These are phyloP conservation scores for Daedaleopsis sinensis DNA, from an alignment of 768 basidiomycete genomes.

Conservation along the genomic window DNA sequence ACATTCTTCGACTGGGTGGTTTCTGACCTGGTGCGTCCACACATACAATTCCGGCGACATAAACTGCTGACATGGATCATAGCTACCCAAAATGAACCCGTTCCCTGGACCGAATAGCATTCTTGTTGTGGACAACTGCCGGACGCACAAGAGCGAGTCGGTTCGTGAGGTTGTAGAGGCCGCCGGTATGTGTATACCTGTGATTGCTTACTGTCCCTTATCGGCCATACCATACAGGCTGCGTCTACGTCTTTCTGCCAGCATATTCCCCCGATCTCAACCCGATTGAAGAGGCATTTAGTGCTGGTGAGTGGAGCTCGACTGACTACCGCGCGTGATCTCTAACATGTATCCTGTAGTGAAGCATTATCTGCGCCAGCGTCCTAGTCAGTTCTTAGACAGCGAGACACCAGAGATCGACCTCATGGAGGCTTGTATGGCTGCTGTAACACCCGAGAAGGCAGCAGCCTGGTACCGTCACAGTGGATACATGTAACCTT, in stretches of 20 bases:
- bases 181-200: neutral
- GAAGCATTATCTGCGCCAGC: neutral
- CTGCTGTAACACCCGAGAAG: constrained; percentile 29
- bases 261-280: constrained; percentile 42
- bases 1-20: constrained; percentile 36
- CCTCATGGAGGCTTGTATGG: constrained; percentile 28
- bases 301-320: constrained; percentile 20
- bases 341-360: neutral
- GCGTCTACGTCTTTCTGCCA: constrained; percentile 31
- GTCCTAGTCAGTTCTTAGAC: neutral
- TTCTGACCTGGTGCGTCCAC: constrained; percentile 20
- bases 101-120: constrained; percentile 24
- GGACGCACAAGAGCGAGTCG: constrained; percentile 30
- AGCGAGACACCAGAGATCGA: constrained; percentile 23
- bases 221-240: constrained; percentile 18
- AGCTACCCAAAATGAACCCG: constrained; percentile 25
- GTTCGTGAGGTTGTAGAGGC: constrained; percentile 30
- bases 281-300: constrained; percentile 38
- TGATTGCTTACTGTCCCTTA: neutral
- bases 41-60: no score
- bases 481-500: constrained; percentile 1
- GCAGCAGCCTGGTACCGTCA: constrained; percentile 31
- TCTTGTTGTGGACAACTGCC: constrained; percentile 32
- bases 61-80: no score
- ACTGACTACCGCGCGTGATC: neutral